Percentiles rank a stretch among this genome's conserved stretches.
Conservation (phyloP, 169 alveolate genomes). For the Ichthyophthirius multifiliis region DNA sequence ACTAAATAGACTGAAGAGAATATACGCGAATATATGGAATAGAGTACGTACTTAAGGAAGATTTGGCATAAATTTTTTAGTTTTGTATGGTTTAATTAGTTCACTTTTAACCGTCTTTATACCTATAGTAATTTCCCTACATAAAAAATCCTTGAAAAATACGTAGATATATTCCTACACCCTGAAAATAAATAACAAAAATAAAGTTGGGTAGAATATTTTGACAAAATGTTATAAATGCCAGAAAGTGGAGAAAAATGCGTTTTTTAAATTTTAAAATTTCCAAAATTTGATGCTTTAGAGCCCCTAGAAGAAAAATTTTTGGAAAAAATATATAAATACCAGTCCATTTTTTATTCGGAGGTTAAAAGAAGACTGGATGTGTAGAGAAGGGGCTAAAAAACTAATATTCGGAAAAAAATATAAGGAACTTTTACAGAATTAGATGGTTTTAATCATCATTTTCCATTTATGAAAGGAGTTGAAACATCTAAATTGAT, state of each 20-base stretch:
- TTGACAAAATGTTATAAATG: conserved; percentile 13
- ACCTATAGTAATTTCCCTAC: not conserved
- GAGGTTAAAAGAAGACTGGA: conserved; percentile 23
- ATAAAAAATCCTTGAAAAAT: not conserved
- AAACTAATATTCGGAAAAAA: not conserved
- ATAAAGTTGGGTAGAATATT: conserved; percentile 26
- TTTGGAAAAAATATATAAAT: not conserved
- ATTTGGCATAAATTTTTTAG: conserved; percentile 8
- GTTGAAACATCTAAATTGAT: conserved; percentile 6
- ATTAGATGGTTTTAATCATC: conserved; percentile 16
- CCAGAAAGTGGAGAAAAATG: conserved; percentile 35
- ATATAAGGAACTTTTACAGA: not conserved
- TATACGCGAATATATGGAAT: conserved; percentile 2
- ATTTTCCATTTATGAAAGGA: conserved; percentile 27
- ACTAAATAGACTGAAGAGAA: conserved; percentile 28
- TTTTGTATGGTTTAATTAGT: not conserved
- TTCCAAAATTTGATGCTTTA: conserved; percentile 8
- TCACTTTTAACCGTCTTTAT: not conserved
- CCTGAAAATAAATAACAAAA: conserved; percentile 20
- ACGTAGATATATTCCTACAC: not conserved
- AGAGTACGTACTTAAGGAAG: not conserved
- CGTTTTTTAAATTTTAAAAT: conserved; percentile 13
- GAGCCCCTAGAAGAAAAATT: not conserved
- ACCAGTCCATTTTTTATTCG: conserved; percentile 29
- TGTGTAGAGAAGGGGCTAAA: conserved; percentile 30